Base-by-base conservation (phyloP, 805 yeast species). In the Saccharomycopsis fodiens region DNA sequence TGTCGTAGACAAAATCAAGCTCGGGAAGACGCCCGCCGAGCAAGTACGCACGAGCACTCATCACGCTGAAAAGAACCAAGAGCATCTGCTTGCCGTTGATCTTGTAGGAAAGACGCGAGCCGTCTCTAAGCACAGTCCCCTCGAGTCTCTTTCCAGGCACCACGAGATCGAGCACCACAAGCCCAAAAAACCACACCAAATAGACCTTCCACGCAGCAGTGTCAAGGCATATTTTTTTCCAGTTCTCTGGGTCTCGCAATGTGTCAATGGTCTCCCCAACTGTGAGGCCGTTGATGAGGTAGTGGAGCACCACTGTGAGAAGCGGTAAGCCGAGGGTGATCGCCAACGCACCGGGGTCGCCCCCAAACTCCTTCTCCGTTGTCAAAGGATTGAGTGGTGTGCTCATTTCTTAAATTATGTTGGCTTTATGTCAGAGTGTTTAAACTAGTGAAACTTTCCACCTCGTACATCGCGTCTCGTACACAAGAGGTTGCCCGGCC, bases 101-200 rank as follows among this genome's bases (percentile, higher is more conserved):
- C 57, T 83, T 80, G 66, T 91, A 91, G 16, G 61, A 58, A 50
- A 91, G 70, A 41, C 63, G 62, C 1, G 85, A 71, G 2, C 93
- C 93, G 60, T 88, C 95, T 57, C 97, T 72, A 47, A 91, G 66
- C 46, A 60, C 63, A 8, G 80, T 77, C 21, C 98, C 98, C 27
- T 73, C 59, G 54, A 77, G 64, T 20, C 59, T 62, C 47, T 66
- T 72, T 1, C 91, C 95, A 10, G 91, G 89, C 29, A 85, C 64
- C 3, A 80, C 55, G 12, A 73, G 56, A 60, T 86, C 96, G 36
- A 86, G 64, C 0, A 73, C 48, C 3, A 78, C 81, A 43, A 93
- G 68, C 0, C 69, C 71, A 46, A 69, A 68, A 56, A 87, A 82
- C 97, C 97, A 91, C 1, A 64, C 50, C 4, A 76, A 53, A 60